Base-by-base conservation (phyloP, 2,329 filamentous ascomycete genomes). In the Rutstroemia sp. region DNA sequence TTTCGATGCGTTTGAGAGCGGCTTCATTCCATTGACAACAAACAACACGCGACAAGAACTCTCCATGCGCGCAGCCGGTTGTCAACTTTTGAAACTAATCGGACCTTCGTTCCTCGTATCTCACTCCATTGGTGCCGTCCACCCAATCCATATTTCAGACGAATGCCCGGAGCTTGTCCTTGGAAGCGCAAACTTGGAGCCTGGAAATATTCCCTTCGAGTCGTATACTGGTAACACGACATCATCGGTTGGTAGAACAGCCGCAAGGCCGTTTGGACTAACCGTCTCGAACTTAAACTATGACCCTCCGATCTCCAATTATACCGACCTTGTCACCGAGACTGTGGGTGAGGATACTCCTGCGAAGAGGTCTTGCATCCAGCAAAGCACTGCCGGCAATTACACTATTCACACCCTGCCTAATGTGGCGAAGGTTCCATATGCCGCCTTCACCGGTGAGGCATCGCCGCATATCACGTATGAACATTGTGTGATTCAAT, bases 391-490 rank as follows among this genome's bases (percentile, higher is more conserved):
- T 8, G 47, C 54, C 16, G 16, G 21, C 4, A 56, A 52, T 27
- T 19, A 23, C 14, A 52, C 30, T 41, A 52, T 56, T 19, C 54
- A 56, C 14, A 56, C 48, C 21, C 54, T 63, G 0, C 54, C 58
- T 3, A 68, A 68, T 21, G 59, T 69, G 19, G 62, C 65, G 4
- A 61, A 60, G 21, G 68, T 67, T 34, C 68, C 69, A 4, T 68
- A 68, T 21, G 59, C 70, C 12, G 63, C 63, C 17, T 60, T 71
- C 27, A 69, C 68, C 2, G 64, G 66, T 21, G 64, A 69, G 51
- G 68, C 68, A 2, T 64, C 63, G 44, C 62, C 63, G 12, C 66
- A 70, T 52, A 63, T 64, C 27, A 66, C 68, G 3, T 69, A 69
- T 52, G 67, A 69, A 51, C 64, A 70, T 45, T 71, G 69, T 56